phyloP scores from a whole-genome alignment of 2,329 filamentous ascomycete species.

The Sporothrix mexicana region DNA sequence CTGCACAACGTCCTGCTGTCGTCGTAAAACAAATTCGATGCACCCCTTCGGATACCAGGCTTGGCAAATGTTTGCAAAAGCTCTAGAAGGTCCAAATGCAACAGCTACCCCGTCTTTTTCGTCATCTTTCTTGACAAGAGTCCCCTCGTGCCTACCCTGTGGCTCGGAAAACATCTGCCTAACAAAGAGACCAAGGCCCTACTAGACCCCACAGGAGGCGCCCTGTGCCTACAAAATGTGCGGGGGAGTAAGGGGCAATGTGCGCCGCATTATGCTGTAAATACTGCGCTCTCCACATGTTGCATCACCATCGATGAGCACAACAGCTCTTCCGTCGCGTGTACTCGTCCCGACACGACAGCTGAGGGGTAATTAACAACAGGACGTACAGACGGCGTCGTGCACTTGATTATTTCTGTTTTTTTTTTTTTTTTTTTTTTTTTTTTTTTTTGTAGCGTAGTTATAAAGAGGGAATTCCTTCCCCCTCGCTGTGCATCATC shows the following conservation, averaged over 20 bases:
- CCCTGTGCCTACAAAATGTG: constrained; percentile 14
- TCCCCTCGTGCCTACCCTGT: background rate
- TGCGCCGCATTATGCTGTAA: background rate
- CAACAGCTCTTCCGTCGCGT: constrained; percentile 19
- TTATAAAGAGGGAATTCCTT: background rate
- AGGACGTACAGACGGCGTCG: background rate
- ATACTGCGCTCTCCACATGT: background rate
- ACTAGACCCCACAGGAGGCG: background rate
- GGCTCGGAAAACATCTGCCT: constrained; percentile 32
- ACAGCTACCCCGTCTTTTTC: background rate
- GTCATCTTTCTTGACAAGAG: background rate
- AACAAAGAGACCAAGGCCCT: background rate
- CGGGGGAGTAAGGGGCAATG: constrained; percentile 13
- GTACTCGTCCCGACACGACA: background rate
- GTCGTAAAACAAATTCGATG: background rate
- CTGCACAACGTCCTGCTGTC: background rate
- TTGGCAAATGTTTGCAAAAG: background rate
- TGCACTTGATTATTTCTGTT: background rate
- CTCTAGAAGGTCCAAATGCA: background rate
- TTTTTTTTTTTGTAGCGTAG: background rate
- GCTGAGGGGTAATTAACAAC: constrained; percentile 13
- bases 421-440: background rate
- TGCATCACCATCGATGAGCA: background rate
- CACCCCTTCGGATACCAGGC: background rate
- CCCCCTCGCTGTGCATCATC: background rate